Base-by-base conservation (phyloP, 2,329 filamentous ascomycete genomes). In the Clarireedia sp. region DNA sequence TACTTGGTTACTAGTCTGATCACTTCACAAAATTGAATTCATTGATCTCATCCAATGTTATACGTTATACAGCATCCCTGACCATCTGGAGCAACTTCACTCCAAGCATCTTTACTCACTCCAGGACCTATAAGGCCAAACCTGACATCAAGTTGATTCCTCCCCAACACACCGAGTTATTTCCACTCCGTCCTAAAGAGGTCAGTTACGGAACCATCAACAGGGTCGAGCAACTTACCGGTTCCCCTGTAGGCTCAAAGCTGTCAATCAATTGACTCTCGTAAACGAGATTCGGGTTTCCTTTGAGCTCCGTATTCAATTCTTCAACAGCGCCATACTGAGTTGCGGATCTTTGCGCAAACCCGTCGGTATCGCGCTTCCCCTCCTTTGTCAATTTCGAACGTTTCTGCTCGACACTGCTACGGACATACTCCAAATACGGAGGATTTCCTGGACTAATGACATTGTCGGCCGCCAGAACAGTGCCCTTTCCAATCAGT, bases 381-480 rank as follows among this genome's bases (percentile, higher is more conserved):
- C 75, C 79, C 70, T 78, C 73, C 52, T 74, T 36, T 7, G 47
- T 74, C 48, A 75, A 70, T 24, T 14, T 66, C 49, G 64, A 64
- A 49, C 73, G 72, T 73, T 90, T 90, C 69, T 86, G 73, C 40
- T 77, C 73, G 2, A 85, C 79, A 29, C 74, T 81, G 60, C 79
- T 82, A 54, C 85, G 74, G 46, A 90, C 85, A 61, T 89, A 90
- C 62, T 83, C 79, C 47, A 87, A 70, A 64, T 89, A 89, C 1
- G 79, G 79, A 4, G 85, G 85, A 62, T 87, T 88, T 1, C 85
- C 86, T 1, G 85, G 85, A 64, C 81, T 81, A 64, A 89, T 80
- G 51, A 88, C 79, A 65, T 89, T 89, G 65, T 89, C 85, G 1
- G 85, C 86, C 0, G 79, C 83, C 19, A 87, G 70, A 0, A 87